A percentile compares a stretch with the other conserved stretches of the same genome.
phyloP scores from a whole-genome alignment of 2,329 filamentous ascomycete genomes.

The Phaeophleospora eucalypticola region DNA sequence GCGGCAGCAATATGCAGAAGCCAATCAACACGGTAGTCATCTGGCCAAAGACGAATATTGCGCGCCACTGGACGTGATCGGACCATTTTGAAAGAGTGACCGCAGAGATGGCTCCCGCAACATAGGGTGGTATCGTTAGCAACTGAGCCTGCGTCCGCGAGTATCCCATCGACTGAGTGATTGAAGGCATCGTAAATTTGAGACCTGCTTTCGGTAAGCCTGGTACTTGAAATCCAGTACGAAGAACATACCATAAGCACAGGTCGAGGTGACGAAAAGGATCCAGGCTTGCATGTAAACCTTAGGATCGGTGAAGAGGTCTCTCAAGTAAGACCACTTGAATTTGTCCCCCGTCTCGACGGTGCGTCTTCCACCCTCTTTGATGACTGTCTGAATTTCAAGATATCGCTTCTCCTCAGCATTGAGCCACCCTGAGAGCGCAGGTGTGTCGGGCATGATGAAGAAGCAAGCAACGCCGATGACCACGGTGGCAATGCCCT shows the following conservation, averaged over 20 bases:
- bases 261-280: conserved; percentile 20
- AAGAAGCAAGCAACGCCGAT: conserved; percentile 52
- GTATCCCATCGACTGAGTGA: conserved; percentile 17
- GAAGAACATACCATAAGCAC: conserved; percentile 24
- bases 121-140: conserved; percentile 29
- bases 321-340: conserved; percentile 22
- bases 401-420: conserved; percentile 20
- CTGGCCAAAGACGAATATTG: conserved; percentile 51
- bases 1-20: conserved; percentile 19
- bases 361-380: conserved; percentile 14
- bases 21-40: conserved; percentile 18
- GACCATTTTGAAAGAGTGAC: conserved; percentile 48
- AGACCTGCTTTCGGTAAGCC: conserved; percentile 8
- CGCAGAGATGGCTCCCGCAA: conserved; percentile 31
- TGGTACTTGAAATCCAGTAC: neutral
- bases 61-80: conserved; percentile 54
- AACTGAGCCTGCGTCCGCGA: conserved; percentile 21
- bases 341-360: conserved; percentile 22
- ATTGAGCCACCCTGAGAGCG: conserved; percentile 29
- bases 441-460: conserved; percentile 49
- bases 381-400: conserved; percentile 18
- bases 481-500: conserved; percentile 51
- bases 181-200: conserved; percentile 20
- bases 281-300: conserved; percentile 23
- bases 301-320: conserved; percentile 23